These are phyloP conservation scores for Alternaria arborescens DNA, from an alignment of 2,329 filamentous ascomycete species.

Conservation along the genomic window DNA sequence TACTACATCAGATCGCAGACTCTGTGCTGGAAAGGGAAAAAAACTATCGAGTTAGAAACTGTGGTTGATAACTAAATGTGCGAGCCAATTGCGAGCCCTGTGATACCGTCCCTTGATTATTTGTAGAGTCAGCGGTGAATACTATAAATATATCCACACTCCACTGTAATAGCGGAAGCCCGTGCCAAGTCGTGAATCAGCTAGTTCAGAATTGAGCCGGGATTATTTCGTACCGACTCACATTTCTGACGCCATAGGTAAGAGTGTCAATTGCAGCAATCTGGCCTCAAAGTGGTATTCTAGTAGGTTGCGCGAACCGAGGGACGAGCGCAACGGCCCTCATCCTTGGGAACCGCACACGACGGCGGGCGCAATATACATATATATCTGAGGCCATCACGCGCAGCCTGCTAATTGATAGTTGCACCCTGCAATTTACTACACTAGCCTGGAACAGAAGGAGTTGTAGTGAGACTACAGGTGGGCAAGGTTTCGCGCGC, in stretches of 20 bases:
- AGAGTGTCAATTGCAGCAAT: slow-evolving; percentile 7
- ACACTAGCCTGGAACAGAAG: slow-evolving; percentile 13
- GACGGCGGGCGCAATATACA: not conserved
- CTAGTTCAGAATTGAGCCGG: slow-evolving; percentile 6
- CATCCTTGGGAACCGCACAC: not conserved
- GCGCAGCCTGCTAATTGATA: slow-evolving; percentile 1
- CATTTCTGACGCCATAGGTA: slow-evolving; percentile 8
- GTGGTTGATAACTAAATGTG: not conserved
- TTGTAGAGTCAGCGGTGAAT: not conserved
- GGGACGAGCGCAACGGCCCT: not conserved
- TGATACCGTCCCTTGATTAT: not conserved
- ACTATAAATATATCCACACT: slow-evolving; percentile 1
- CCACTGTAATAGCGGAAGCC: not conserved
- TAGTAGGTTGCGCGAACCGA: slow-evolving; percentile 10
- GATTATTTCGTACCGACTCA: slow-evolving; percentile 1
- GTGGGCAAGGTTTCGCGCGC: slow-evolving; percentile 7
- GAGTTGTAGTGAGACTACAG: slow-evolving; percentile 11
- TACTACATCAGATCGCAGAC: not conserved
- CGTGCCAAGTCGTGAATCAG: slow-evolving; percentile 5
- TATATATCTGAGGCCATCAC: not conserved
- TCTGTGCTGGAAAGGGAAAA: not conserved
- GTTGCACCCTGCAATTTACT: slow-evolving; percentile 14
- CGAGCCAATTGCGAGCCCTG: not conserved
- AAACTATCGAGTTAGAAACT: slow-evolving; percentile 11
- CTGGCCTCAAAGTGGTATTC: slow-evolving; percentile 11